Evolutionary conservation across 2,329 filamentous ascomycete genomes (phyloP).

Genomic region (Claviceps capensis): DNA sequence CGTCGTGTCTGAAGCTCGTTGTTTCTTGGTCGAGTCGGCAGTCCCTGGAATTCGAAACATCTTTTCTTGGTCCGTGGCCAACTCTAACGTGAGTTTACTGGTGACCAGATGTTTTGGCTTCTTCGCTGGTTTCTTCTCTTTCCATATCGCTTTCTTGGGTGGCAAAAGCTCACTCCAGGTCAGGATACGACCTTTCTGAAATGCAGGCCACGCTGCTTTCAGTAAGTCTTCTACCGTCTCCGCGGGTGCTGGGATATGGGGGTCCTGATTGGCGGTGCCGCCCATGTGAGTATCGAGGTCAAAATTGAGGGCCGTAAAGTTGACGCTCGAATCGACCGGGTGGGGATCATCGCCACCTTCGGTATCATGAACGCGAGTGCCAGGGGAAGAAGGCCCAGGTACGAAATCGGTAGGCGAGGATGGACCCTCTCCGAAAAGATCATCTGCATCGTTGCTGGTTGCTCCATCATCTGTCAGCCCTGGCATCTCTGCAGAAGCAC

Average conservation of each 20-base stretch:
- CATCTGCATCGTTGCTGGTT: slow-evolving; percentile 47
- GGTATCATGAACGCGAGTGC: slow-evolving; percentile 26
- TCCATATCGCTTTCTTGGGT: slow-evolving; percentile 62
- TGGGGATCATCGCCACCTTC: slow-evolving; percentile 23
- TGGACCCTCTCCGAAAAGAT: slow-evolving; percentile 53
- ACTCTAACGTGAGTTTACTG: slow-evolving; percentile 76
- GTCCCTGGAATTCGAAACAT: slow-evolving; percentile 63
- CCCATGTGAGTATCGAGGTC: slow-evolving; percentile 30
- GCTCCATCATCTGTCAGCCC: slow-evolving; percentile 45
- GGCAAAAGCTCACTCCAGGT: slow-evolving; percentile 75
- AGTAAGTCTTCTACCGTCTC: slow-evolving; percentile 65
- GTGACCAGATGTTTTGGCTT: slow-evolving; percentile 71
- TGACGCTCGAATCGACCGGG: slow-evolving; percentile 17
- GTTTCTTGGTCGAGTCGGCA: slow-evolving; percentile 35
- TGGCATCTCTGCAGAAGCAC: slow-evolving; percentile 33
- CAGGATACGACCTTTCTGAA: slow-evolving; percentile 59
- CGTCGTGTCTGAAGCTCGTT: slow-evolving; percentile 39
- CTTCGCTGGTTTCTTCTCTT: slow-evolving; percentile 66
- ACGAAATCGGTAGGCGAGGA: slow-evolving; percentile 33
- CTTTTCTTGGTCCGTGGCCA: slow-evolving; percentile 77
- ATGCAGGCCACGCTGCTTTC: slow-evolving; percentile 68
- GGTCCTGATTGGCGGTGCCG: slow-evolving; percentile 41
- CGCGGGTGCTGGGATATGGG: slow-evolving; percentile 52
- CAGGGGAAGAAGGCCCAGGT: slow-evolving; percentile 30
- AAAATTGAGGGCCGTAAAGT: slow-evolving; percentile 32